Evolutionary conservation across 164 flowering plant genomes (phyloP).

Genomic region (Vitis riparia): DNA sequence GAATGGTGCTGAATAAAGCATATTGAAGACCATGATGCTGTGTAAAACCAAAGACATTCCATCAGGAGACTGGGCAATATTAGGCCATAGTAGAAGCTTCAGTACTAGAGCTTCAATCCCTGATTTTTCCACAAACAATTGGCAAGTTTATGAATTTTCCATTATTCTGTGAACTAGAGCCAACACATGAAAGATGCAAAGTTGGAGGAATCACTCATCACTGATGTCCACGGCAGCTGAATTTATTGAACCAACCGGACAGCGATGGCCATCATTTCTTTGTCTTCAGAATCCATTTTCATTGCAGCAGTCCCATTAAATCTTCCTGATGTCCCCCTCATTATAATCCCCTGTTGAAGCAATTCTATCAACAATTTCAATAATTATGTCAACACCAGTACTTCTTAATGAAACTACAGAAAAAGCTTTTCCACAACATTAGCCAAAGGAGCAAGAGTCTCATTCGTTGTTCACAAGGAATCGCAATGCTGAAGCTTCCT

Average conservation of each 20-base stretch:
- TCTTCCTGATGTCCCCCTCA: no score
- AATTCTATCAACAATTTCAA: no score
- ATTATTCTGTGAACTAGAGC: conserved; percentile 86
- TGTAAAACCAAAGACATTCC: conserved; percentile 95
- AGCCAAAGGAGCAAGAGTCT: no score
- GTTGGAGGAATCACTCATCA: conserved; percentile 73
- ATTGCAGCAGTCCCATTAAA: conserved; percentile 48
- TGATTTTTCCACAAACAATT: conserved; percentile 91
- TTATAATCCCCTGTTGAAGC: no score
- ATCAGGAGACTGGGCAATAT: conserved; percentile 87
- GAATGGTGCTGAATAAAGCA: conserved; percentile 95
- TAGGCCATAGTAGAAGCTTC: conserved; percentile 83
- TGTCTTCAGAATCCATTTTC: conserved; percentile 80
- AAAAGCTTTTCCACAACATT: no score
- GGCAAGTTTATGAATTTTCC: conserved; percentile 91
- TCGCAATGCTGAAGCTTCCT: no score
- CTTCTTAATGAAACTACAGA: no score
- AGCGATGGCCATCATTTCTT: conserved; percentile 32
- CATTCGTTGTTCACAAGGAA: no score
- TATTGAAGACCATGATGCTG: conserved; percentile 92
- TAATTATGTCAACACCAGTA: no score
- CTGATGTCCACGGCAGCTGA: conserved; percentile 52
- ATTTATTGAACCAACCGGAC: conserved; percentile 18
- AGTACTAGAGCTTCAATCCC: conserved; percentile 80
- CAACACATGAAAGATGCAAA: conserved; percentile 91